A percentile compares a stretch with the other conserved stretches of the same genome.
Conservation (phyloP, 331 rosid species). For the Spiraea crenata region DNA sequence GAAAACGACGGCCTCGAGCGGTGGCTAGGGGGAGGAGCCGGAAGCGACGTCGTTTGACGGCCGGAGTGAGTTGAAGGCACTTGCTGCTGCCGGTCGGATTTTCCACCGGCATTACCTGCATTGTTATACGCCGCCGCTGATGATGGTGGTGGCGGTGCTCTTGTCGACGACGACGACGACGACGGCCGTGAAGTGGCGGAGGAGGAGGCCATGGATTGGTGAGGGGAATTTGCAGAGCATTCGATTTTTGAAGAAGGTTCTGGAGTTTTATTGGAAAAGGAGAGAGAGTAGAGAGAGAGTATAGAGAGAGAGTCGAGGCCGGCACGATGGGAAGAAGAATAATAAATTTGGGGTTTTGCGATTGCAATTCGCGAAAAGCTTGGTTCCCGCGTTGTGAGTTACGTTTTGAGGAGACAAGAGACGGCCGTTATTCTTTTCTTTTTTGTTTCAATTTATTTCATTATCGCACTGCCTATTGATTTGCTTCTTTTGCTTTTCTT, state of each 20-base stretch:
- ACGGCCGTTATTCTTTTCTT: constrained; percentile 20
- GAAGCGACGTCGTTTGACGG: constrained; percentile 6
- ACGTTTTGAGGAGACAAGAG: constrained; percentile 18
- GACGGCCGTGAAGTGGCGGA: not conserved
- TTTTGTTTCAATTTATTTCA: not conserved
- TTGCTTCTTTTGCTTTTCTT: not conserved
- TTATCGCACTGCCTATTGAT: not conserved
- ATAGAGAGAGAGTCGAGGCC: constrained; percentile 30
- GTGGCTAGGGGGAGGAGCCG: constrained; percentile 20
- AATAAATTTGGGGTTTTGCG: not conserved
- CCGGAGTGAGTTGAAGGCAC: constrained; percentile 18
- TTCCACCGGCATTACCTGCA: constrained; percentile 10
- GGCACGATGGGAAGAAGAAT: constrained; percentile 34
- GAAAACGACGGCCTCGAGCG: constrained; percentile 44
- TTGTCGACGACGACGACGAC: constrained; percentile 6
- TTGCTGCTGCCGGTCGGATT: constrained; percentile 34
- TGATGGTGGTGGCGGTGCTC: not conserved
- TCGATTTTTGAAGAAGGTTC: not conserved
- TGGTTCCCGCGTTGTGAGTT: constrained; percentile 58
- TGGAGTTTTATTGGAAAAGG: not conserved
- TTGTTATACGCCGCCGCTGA: constrained; percentile 11
- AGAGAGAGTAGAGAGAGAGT: not conserved
- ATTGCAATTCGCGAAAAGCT: not conserved
- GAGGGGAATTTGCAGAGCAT: not conserved
- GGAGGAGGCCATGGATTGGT: constrained; percentile 24